phyloP scores from a whole-genome alignment of 2,329 filamentous ascomycete genomes.

The Emergomyces pasteurianus region DNA sequence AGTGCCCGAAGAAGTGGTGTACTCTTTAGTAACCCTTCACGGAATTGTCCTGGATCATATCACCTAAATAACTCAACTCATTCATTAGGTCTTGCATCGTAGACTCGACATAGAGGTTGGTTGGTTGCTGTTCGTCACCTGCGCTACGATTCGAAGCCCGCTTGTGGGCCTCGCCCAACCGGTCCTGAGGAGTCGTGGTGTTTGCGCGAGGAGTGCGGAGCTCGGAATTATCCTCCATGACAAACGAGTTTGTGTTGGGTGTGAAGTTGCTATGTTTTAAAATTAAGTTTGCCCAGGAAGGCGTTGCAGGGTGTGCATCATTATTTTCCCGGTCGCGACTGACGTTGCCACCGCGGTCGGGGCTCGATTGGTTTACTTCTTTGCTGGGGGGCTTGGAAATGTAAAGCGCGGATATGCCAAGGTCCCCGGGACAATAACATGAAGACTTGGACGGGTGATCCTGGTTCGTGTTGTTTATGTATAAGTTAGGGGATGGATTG shows the following conservation, averaged over 20 bases:
- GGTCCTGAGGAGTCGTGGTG: neutral
- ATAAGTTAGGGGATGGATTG: neutral
- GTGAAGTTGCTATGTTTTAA: neutral
- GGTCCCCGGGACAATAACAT: constrained; percentile 11
- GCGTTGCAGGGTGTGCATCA: neutral
- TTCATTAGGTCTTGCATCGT: constrained; percentile 39
- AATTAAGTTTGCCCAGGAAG: neutral
- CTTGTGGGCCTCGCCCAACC: neutral
- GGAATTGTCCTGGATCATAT: constrained; percentile 31
- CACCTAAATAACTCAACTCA: constrained; percentile 41
- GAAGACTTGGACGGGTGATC: constrained; percentile 12
- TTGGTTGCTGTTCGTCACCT: neutral
- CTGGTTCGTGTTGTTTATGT: constrained; percentile 5
- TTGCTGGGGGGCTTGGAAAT: constrained; percentile 20
- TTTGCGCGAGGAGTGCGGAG: constrained; percentile 5
- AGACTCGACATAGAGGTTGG: constrained; percentile 4
- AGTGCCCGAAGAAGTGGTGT: neutral
- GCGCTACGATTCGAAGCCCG: neutral
- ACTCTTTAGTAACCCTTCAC: constrained; percentile 7
- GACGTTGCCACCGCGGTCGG: neutral
- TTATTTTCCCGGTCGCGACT: constrained; percentile 23
- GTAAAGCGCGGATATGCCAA: constrained; percentile 21
- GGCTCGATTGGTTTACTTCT: constrained; percentile 3
- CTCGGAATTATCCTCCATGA: neutral
- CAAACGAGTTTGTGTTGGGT: neutral